Base-by-base conservation (phyloP, 306 rosid genomes). In the Trifolium fragiferum region DNA sequence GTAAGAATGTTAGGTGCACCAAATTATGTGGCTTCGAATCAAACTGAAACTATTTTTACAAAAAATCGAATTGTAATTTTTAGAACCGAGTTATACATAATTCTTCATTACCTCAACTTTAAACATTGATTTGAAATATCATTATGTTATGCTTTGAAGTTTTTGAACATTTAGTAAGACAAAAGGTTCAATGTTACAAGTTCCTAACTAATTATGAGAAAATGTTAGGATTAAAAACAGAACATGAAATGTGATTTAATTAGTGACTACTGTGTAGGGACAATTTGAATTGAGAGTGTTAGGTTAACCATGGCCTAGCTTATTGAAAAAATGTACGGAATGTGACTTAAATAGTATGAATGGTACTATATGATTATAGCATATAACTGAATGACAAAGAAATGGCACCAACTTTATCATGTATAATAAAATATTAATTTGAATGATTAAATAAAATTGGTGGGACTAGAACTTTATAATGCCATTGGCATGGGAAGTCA, bases 361-460 rank as follows among this genome's bases (percentile, higher is more conserved):
- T 27, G 59, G 73, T 76, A 79, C 20, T 65, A 80, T 66, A 79
- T 72, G 84, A 81, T 62, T 72, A 63, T 78, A 23, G 69, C 83
- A 77, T 63, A 63, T 58, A 84, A 76, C 82, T 81, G 72, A 83
- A 84, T 82, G 92, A 90, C 30, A 84, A 81, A 76, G 87, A 90
- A 73, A 78, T 79, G 74, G 51, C 85, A 86, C 86, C 96, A 76
- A 86, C 76, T 68, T 72, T 84, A 80, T 75, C 57, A 41, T 74
- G 79, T 59, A 80, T 72, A 63, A 37, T 63, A 55, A 76, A 73
- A 49, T 82, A 82, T 55, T 38, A 76, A 81, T 73, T 75, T 32
- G 41, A 50, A 78, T 80, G 70, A 82, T 53, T 82, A 54, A 54
- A 73, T 10, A 75, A 47, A 73, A 77, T 37, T 54, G 37, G 87